Evolutionary conservation across 208 protist genomes (phyloP), one percentile per base, ranked within the genome.

Genomic region (Crithidia mellificae): DNA sequence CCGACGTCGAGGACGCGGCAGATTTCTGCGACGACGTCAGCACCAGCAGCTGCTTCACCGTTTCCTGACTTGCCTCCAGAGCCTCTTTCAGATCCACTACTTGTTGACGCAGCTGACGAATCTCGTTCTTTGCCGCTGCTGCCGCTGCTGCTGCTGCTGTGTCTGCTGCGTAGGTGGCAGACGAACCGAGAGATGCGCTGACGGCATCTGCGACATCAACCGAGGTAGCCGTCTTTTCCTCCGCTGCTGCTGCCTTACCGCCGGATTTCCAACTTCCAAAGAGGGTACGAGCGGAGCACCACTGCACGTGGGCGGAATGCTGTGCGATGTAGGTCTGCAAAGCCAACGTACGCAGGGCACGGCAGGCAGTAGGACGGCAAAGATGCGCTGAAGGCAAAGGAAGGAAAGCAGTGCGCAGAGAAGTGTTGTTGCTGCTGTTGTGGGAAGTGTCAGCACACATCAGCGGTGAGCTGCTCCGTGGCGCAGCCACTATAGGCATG

Each of bases 21-120:
- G 34, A 38, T 11, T 38, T 29, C 29, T 52, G 24, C 6, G 46
- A 25, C 0, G 46, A 53, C 1, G 62, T 63, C 20, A 75, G 24
- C 9, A 63, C 22, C n/a, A 65, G 57, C 14, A 76, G 63, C 63
- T 77, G 70, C 63, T 64, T 59, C 20, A 73, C 53, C n/a, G 67
- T 58, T 22, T 75, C 70, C 34, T 70, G 72, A 4, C 69, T 62
- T 8, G 66, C 63, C 36, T 77, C 61, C 2, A 77, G 58, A 0
- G 62, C 62, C 41, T 67, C 76, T 43, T 72, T 69, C 22, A 80
- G 47, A 24, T 76, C 70, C 6, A 38, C 27, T 9, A 72, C 44
- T 24, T 72, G 64, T 34, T 78, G 72, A 34, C 59, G 65, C 4
- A 68, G 65, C 39, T 49, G 64, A 22, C 43, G 24, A 0, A 54